phyloP scores from a whole-genome alignment of 805 yeast species.

The Lipomyces anomalus region DNA sequence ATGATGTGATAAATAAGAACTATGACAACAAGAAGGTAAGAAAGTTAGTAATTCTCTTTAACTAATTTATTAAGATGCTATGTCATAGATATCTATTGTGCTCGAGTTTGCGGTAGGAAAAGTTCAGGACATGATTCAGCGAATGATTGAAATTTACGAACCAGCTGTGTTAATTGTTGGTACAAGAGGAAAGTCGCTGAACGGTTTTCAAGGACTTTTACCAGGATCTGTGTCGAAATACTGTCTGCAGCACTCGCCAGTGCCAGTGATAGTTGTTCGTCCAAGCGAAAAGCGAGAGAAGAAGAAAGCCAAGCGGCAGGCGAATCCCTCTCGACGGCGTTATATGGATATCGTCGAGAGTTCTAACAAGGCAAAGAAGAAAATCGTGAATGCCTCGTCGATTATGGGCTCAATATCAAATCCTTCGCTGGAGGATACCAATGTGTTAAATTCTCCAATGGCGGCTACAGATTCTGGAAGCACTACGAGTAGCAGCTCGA shows the following conservation, averaged over 20 bases:
- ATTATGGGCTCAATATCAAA: too few species aligned
- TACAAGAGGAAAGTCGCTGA: constrained; percentile 38
- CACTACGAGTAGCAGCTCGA: constrained; percentile 1
- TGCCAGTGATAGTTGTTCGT: constrained; percentile 44
- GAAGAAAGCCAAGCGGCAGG: constrained; percentile 32
- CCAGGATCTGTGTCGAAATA: constrained; percentile 46
- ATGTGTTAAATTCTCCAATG: too few species aligned
- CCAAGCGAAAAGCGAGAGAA: constrained; percentile 36
- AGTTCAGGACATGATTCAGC: constrained; percentile 38
- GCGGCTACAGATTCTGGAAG: too few species aligned
- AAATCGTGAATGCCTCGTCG: too few species aligned
- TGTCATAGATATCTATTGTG: constrained; percentile 35
- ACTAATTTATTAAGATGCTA: too few species aligned
- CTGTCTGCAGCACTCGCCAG: constrained; percentile 42
- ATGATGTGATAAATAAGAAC: constrained; percentile 34
- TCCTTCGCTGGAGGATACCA: too few species aligned
- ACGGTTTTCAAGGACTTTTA: constrained; percentile 39
- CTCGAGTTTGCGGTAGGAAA: constrained; percentile 44
- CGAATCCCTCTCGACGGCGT: constrained; percentile 30
- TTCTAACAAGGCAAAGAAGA: too few species aligned
- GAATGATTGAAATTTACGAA: constrained; percentile 42
- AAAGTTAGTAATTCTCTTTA: not conserved
- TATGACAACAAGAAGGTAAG: constrained; percentile 32
- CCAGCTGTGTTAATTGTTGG: constrained; percentile 45
- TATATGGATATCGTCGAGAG: constrained; percentile 28